A percentile compares a stretch with the other conserved stretches of the same genome.
Evolutionary conservation across 345 rosid species (phyloP).

Genomic region (Isatis tinctoria): DNA sequence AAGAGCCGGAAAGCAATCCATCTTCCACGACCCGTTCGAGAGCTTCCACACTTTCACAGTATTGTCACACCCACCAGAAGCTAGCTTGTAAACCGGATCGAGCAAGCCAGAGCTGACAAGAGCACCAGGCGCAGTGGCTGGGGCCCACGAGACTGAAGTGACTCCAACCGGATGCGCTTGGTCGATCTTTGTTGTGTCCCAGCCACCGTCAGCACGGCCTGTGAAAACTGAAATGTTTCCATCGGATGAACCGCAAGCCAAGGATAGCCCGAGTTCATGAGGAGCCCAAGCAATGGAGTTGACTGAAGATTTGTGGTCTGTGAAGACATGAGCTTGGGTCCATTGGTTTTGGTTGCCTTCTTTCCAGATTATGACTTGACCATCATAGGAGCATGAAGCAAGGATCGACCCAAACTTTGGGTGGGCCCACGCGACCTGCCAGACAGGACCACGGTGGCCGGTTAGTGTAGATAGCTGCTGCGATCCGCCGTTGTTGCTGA

Average conservation of each 20-base stretch:
- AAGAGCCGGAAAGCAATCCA: slow-evolving; percentile 65
- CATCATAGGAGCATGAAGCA: slow-evolving; percentile 72
- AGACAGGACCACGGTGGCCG: slow-evolving; percentile 65
- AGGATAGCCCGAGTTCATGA: slow-evolving; percentile 54
- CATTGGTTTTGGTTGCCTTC: slow-evolving; percentile 64
- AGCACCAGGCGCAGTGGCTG: slow-evolving; percentile 53
- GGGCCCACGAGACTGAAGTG: slow-evolving; percentile 66
- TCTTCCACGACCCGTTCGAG: slow-evolving; percentile 49
- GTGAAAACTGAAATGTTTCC: slow-evolving; percentile 62
- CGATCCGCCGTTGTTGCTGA: slow-evolving; percentile 44
- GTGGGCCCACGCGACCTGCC: slow-evolving; percentile 69
- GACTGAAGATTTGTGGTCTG: slow-evolving; percentile 60
- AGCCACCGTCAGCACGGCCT: slow-evolving; percentile 54
- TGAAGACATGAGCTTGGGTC: slow-evolving; percentile 58
- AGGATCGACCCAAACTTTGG: slow-evolving; percentile 64
- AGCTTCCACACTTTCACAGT: slow-evolving; percentile 66
- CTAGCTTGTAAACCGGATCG: slow-evolving; percentile 58
- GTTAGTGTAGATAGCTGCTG: slow-evolving; percentile 54
- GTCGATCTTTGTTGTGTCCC: slow-evolving; percentile 59
- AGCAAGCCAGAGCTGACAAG: slow-evolving; percentile 46
- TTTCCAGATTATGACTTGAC: slow-evolving; percentile 66
- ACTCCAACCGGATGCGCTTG: slow-evolving; percentile 72
- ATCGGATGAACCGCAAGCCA: slow-evolving; percentile 70
- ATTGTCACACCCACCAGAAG: slow-evolving; percentile 62
- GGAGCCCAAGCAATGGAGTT: slow-evolving; percentile 75